Evolutionary conservation across 2,329 filamentous ascomycete species (phyloP).

Genomic region (Talaromyces sp.): DNA sequence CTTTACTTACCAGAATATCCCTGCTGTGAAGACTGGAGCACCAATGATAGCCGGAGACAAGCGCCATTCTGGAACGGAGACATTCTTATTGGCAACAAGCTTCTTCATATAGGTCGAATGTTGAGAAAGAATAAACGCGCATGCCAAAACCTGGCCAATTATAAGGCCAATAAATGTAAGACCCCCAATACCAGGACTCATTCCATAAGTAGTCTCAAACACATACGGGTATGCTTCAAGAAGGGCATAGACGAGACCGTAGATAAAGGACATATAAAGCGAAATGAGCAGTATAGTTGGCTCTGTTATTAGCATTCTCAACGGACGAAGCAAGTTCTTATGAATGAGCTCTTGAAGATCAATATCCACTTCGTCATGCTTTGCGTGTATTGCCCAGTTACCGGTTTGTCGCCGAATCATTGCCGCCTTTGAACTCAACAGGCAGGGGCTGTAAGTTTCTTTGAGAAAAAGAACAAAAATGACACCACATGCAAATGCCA

Average conservation of each 20-base stretch:
- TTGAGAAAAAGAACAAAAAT: conserved; percentile 23
- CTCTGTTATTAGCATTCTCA: conserved; percentile 40
- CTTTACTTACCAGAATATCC: conserved; percentile 17
- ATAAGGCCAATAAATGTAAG: conserved; percentile 19
- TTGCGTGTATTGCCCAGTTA: conserved; percentile 43
- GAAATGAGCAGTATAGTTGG: conserved; percentile 44
- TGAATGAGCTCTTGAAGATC: conserved; percentile 26
- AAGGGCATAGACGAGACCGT: conserved; percentile 15
- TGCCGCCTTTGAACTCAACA: conserved; percentile 46
- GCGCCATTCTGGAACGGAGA: conserved; percentile 21
- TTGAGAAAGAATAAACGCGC: background rate
- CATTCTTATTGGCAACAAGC: conserved; percentile 15
- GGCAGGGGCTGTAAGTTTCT: conserved; percentile 45
- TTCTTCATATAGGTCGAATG: conserved; percentile 4
- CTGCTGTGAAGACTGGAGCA: conserved; percentile 16
- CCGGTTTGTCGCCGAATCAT: conserved; percentile 42
- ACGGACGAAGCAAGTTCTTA: conserved; percentile 37
- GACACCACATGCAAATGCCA: conserved; percentile 32
- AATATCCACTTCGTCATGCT: conserved; percentile 33
- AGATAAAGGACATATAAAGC: conserved; percentile 32
- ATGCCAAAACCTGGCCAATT: conserved; percentile 16
- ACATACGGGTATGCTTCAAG: conserved; percentile 19
- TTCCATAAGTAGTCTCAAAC: conserved; percentile 16
- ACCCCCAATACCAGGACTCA: conserved; percentile 14
- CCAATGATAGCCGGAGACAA: conserved; percentile 19